These are phyloP conservation scores for Boechera retrofracta DNA, from an alignment of 345 rosid genomes.

Conservation along the genomic window DNA sequence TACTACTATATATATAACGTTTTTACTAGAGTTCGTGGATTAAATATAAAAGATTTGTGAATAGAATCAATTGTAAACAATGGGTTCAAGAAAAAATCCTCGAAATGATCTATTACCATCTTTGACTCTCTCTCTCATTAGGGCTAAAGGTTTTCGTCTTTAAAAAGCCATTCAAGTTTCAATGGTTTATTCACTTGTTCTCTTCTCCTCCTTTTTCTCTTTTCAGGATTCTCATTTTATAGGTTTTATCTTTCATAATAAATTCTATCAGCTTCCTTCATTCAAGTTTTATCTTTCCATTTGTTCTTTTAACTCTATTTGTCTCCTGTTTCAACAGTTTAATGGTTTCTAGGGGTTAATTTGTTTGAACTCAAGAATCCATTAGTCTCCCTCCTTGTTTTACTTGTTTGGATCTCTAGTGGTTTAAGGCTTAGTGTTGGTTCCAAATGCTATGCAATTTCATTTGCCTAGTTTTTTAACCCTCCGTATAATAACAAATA, in stretches of 20 bases:
- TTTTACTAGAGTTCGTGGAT: not conserved
- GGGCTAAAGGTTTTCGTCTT: not conserved
- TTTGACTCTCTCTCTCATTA: not conserved
- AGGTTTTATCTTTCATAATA: not conserved
- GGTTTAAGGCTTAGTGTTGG: not conserved
- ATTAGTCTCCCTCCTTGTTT: not conserved
- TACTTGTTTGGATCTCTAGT: constrained; percentile 1
- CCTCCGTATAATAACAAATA: not conserved
- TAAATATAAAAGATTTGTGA: not conserved
- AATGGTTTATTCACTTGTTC: not conserved
- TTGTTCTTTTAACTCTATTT: not conserved
- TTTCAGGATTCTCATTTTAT: not conserved
- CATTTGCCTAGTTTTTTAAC: not conserved
- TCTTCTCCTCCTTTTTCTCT: too few species aligned
- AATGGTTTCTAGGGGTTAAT: not conserved
- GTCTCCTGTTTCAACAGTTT: not conserved
- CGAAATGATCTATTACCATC: not conserved
- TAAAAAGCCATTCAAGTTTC: constrained; percentile 11
- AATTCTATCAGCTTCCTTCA: not conserved
- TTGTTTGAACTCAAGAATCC: not conserved
- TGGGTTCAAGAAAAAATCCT: not conserved
- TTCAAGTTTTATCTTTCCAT: not conserved
- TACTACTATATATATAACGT: too few species aligned
- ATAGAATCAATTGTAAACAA: not conserved
- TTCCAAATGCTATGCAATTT: not conserved